These are phyloP conservation scores for Echinosophora koreensis DNA, from an alignment of 306 rosid species.

Conservation along the genomic window DNA sequence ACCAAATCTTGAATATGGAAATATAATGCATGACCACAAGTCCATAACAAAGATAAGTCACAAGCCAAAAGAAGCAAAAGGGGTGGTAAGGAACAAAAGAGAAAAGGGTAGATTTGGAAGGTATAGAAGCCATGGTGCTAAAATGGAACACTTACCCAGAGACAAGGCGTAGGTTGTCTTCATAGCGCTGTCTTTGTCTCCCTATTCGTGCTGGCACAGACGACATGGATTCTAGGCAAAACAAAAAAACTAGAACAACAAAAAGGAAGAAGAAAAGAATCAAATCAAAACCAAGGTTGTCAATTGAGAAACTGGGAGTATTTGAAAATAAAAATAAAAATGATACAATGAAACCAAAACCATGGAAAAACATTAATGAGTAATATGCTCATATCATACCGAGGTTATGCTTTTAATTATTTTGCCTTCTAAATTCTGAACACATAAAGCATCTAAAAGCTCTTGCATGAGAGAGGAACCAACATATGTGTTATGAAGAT, in stretches of 20 bases:
- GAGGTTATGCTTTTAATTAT: conserved; percentile 15
- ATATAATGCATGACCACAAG: conserved; percentile 18
- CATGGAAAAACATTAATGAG: conserved; percentile 20
- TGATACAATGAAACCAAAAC: background rate
- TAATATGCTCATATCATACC: conserved; percentile 31
- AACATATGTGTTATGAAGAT: conserved; percentile 34
- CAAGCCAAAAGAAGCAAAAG: conserved; percentile 9
- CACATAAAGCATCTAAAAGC: conserved; percentile 21
- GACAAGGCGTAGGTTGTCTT: conserved; percentile 77
- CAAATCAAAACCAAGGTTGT: conserved; percentile 34
- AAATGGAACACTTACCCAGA: conserved; percentile 70
- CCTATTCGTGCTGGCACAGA: conserved; percentile 68
- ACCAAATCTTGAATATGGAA: background rate
- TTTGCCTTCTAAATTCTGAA: background rate
- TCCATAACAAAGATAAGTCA: conserved; percentile 23
- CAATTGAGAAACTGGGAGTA: conserved; percentile 16
- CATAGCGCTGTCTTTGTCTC: conserved; percentile 79
- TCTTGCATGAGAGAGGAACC: conserved; percentile 41
- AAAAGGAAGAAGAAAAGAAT: conserved; percentile 23
- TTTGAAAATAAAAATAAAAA: background rate
- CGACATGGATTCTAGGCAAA: conserved; percentile 56
- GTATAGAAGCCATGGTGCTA: background rate
- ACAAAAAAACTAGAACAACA: conserved; percentile 35
- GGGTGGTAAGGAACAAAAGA: background rate
- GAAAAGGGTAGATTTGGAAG: conserved; percentile 29